Evolutionary conservation across 768 basidiomycete species (phyloP), one percentile per base, ranked within the genome.

Genomic region (Boletellus sp.): DNA sequence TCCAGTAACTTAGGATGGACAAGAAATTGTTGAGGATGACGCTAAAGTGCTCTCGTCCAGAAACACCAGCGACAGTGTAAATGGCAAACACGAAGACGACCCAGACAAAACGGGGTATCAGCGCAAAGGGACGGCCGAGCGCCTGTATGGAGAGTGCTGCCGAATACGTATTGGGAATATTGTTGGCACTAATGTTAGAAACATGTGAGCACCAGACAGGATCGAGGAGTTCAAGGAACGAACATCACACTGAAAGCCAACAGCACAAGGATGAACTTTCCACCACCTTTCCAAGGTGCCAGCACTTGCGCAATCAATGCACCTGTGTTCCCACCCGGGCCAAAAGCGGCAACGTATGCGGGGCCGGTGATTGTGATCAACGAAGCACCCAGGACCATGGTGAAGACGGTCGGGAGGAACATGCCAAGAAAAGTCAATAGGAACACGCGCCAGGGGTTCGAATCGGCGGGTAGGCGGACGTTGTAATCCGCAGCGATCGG

Each of bases 401-500:
- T 65, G 54, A 78, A 78, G 34, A 61, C 59, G 24, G 72, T 68
- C 0, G 79, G 79, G 32, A 80, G 72, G 63, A 70, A 76, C 9
- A 80, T 53, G 1, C 79, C 79, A 34, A 74, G 74, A 59, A 75
- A 78, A 0, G 80, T 80, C 40, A 80, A 52, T 11, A 69, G 31
- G 62, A 81, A 81, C 16, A 80, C 69, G 23, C 72, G 72, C 46
- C 62, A 60, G 19, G 72, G 60, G 11, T 70, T 66, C 3, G 74
- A 78, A 45, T 75, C 57, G 2, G 54, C 72, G 0, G 79, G 79
- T 0, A 81, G 63, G 22, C 74, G 69, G 54, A 74, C 75, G 54
- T 79, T 79, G 59, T 78, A 81, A 59, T 81, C 79, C 6, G 79
- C 79, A 3, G 78, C 79, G 1, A 80, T 55, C 2, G 77, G 73